Evolutionary conservation across 305 asterid species (phyloP).

Genomic region (Fraxinus ornus): DNA sequence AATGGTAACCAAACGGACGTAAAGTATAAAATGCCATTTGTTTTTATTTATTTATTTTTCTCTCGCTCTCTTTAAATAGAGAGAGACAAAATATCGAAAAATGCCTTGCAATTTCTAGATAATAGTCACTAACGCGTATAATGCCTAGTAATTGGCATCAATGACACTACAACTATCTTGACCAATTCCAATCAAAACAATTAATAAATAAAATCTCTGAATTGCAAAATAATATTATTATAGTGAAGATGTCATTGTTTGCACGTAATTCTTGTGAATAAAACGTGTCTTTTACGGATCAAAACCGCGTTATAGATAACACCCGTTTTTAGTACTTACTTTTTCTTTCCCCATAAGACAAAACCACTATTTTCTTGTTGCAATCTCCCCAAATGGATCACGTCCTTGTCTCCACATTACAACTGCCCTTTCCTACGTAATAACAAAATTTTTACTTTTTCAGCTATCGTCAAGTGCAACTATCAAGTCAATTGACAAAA

Average conservation of each 20-base stretch:
- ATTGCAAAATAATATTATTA: too few species aligned
- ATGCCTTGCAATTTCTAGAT: too few species aligned
- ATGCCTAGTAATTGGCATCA: background rate
- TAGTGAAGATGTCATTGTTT: slow-evolving; percentile 1
- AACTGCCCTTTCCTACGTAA: background rate
- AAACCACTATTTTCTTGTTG: background rate
- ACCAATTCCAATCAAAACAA: background rate
- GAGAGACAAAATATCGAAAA: too few species aligned
- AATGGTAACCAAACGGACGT: too few species aligned
- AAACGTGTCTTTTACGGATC: slow-evolving; percentile 12
- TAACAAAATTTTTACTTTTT: background rate
- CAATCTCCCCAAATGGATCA: background rate
- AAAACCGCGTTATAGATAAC: slow-evolving; percentile 14
- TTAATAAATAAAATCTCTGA: background rate
- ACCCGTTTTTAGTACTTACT: background rate
- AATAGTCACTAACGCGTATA: too few species aligned
- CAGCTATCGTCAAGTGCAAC: background rate
- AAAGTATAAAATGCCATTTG: too few species aligned
- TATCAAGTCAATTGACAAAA: background rate
- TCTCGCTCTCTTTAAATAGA: too few species aligned
- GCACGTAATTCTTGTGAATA: slow-evolving; percentile 16
- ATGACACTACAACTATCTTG: background rate
- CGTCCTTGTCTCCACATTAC: slow-evolving; percentile 15
- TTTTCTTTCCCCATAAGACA: background rate
- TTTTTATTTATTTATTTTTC: too few species aligned